Evolutionary conservation across 352 stramenopile species (phyloP).

Genomic region (Phytopythium vexans): DNA sequence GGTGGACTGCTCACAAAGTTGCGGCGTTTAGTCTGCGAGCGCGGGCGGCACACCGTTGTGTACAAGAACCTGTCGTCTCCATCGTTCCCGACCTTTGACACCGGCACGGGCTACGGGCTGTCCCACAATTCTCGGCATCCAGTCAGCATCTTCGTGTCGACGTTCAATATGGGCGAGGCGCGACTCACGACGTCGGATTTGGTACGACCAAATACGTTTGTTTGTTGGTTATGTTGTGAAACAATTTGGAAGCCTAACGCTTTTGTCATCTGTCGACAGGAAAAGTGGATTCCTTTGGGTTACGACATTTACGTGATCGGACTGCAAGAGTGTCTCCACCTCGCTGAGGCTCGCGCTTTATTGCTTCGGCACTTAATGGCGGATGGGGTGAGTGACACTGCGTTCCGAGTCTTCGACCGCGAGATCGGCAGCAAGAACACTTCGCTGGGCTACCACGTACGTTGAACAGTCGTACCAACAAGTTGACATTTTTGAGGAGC

Average conservation of each 20-base stretch:
- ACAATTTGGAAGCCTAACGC: background rate
- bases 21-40: conserved; percentile 19
- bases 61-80: conserved; percentile 36
- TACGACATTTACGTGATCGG: conserved; percentile 87
- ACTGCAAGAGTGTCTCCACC: conserved; percentile 85
- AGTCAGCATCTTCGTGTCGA: conserved; percentile 73
- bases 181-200: conserved; percentile 46
- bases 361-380: conserved; percentile 66
- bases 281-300: conserved; percentile 79
- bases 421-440: conserved; percentile 84
- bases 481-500: background rate
- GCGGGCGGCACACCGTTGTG: conserved; percentile 10
- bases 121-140: conserved; percentile 39
- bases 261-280: conserved; percentile 11
- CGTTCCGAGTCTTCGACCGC: conserved; percentile 59
- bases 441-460: conserved; percentile 76
- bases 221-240: background rate
- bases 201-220: conserved; percentile 7
- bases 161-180: conserved; percentile 84
- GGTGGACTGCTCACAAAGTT: conserved; percentile 43
- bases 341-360: conserved; percentile 54
- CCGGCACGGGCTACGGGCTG: conserved; percentile 7
- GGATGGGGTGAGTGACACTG: conserved; percentile 22
- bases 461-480: background rate
- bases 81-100: conserved; percentile 24